A percentile compares a stretch with the other conserved stretches of the same genome.
These are phyloP conservation scores for Ampelomyces quisqualis DNA, from an alignment of 2,329 filamentous ascomycete species.

Conservation along the genomic window DNA sequence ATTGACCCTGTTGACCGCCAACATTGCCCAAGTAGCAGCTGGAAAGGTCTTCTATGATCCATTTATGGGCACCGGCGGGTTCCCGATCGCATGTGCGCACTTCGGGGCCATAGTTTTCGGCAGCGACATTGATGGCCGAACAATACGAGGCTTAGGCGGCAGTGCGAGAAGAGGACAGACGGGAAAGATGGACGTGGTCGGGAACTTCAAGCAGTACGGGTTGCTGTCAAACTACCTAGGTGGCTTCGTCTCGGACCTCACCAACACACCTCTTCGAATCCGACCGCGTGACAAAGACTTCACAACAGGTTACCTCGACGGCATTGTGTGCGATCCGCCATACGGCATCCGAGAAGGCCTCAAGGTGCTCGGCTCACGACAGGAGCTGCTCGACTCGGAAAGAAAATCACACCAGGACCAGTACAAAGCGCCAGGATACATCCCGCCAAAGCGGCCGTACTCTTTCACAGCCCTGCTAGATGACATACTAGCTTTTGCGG, in stretches of 20 bases:
- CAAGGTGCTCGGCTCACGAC: constrained; percentile 77
- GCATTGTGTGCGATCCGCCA: constrained; percentile 91
- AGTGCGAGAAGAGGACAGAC: constrained; percentile 44
- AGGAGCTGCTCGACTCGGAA: constrained; percentile 44
- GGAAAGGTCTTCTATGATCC: constrained; percentile 92
- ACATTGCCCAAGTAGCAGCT: constrained; percentile 77
- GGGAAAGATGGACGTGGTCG: constrained; percentile 53
- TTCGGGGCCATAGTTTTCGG: constrained; percentile 84
- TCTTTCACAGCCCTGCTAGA: constrained; percentile 87
- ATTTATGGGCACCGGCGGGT: constrained; percentile 93
- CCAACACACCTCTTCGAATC: constrained; percentile 70
- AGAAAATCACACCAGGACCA: constrained; percentile 29
- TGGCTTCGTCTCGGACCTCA: constrained; percentile 81
- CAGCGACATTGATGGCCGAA: constrained; percentile 90
- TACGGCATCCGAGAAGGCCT: constrained; percentile 93
- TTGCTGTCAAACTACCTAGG: constrained; percentile 68
- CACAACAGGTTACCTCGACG: constrained; percentile 66
- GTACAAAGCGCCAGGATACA: constrained; percentile 56
- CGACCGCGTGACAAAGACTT: constrained; percentile 7
- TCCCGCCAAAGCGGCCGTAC: constrained; percentile 89
- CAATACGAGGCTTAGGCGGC: constrained; percentile 70
- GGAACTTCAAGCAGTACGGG: constrained; percentile 85
- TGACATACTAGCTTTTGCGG: constrained; percentile 83
- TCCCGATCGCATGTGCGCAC: constrained; percentile 84
- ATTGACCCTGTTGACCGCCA: constrained; percentile 85